Evolutionary conservation across 23 red algal species (phyloP).

Genomic region (Chondrus crispus): DNA sequence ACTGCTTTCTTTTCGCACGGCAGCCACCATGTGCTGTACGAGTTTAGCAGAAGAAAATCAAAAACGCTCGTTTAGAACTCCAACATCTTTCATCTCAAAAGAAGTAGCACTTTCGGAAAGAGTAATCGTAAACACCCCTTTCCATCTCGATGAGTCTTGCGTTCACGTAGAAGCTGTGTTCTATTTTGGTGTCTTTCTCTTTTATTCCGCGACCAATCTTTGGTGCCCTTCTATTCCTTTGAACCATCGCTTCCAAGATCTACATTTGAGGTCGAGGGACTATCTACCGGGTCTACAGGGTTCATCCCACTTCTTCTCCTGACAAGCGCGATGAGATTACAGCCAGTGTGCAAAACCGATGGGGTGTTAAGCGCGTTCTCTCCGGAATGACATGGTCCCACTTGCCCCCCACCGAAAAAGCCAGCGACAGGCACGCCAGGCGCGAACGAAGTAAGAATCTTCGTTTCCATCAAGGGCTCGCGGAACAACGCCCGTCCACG

Average conservation of each 20-base stretch:
- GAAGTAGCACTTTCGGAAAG: no score
- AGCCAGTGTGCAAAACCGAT: conserved; percentile 45
- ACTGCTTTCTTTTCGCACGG: no score
- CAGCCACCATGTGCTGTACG: no score
- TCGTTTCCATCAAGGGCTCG: conserved; percentile 49
- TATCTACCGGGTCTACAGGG: conserved; percentile 42
- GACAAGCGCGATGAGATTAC: conserved; percentile 44
- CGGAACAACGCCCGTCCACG: conserved; percentile 49
- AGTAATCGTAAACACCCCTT: no score
- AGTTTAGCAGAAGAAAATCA: no score
- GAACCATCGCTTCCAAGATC: conserved; percentile 15
- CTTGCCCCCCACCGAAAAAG: conserved; percentile 54
- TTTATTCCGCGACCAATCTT: no score
- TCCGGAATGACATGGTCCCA: conserved; percentile 20
- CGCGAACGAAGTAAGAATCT: conserved; percentile 51
- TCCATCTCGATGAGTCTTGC: no score
- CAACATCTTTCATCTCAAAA: no score
- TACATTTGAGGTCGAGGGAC: conserved; percentile 30
- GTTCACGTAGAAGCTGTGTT: no score
- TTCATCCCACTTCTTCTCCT: conserved; percentile 55
- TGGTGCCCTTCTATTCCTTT: neutral
- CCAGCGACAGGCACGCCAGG: conserved; percentile 55
- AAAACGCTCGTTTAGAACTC: no score
- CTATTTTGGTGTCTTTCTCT: no score
- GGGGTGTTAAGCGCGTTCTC: conserved; percentile 11